Percentiles rank a stretch among this genome's conserved stretches.
These are phyloP conservation scores for Cyclotella choctawhatcheeana DNA, from an alignment of 108 stramenopile species.

Conservation along the genomic window DNA sequence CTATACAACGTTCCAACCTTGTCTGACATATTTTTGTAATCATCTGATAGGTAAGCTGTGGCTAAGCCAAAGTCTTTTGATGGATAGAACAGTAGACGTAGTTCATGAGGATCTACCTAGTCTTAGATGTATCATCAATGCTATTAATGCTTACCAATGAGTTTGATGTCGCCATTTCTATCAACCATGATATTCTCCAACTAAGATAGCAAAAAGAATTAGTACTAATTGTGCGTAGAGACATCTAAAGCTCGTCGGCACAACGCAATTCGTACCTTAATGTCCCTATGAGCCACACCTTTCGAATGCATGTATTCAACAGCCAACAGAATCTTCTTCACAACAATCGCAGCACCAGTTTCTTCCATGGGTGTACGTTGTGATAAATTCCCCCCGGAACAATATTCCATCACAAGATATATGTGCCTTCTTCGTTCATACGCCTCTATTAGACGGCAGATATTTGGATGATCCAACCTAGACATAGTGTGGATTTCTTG, in stretches of 20 bases:
- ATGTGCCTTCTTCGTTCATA: conserved; percentile 37
- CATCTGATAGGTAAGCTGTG: conserved; percentile 20
- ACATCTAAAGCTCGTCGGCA: too few species aligned
- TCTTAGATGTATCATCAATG: too few species aligned
- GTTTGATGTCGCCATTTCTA: conserved; percentile 30
- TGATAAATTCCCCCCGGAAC: not conserved
- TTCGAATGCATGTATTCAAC: conserved; percentile 58
- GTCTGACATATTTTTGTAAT: conserved; percentile 28
- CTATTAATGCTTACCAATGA: too few species aligned
- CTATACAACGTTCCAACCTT: conserved; percentile 16
- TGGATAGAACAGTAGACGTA: too few species aligned
- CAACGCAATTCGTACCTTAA: too few species aligned
- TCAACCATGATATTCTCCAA: conserved; percentile 85
- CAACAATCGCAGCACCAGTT: not conserved
- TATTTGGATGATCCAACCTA: conserved; percentile 39
- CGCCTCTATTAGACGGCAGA: conserved; percentile 31
- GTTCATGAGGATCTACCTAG: too few species aligned
- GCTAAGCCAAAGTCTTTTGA: conserved; percentile 45
- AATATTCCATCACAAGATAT: conserved; percentile 28
- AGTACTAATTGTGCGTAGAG: too few species aligned
- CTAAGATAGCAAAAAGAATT: too few species aligned
- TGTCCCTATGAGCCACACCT: conserved; percentile 62
- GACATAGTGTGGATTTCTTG: conserved; percentile 37
- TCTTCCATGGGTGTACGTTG: not conserved
- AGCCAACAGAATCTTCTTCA: conserved; percentile 45